A percentile compares a stretch with the other conserved stretches of the same genome.
Conservation (phyloP, 1,139 yeast genomes). For the Suhomyces panamericanus region DNA sequence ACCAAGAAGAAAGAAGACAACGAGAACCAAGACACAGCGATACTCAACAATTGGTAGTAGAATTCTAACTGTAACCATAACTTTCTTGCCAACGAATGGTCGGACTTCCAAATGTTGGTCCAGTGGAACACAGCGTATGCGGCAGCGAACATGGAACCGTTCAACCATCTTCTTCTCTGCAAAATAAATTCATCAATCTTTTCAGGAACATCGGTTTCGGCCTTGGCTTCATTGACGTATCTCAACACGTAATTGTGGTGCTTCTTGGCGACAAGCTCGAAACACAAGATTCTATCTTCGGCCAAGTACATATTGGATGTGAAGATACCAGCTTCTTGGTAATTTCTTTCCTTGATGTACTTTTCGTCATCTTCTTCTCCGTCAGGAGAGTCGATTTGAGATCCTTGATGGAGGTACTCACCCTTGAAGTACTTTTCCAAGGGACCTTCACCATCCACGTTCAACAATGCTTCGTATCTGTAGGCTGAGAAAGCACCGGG, state of each 20-base stretch:
- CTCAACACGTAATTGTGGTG: slow-evolving; percentile 61
- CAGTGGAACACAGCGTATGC: slow-evolving; percentile 72
- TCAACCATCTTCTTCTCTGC: slow-evolving; percentile 83
- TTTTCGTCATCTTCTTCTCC: slow-evolving; percentile 44
- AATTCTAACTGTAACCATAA: slow-evolving; percentile 67
- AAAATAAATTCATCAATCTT: slow-evolving; percentile 67
- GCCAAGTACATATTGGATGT: slow-evolving; percentile 85
- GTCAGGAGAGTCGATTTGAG: slow-evolving; percentile 30
- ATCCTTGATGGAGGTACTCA: slow-evolving; percentile 62
- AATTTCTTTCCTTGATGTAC: slow-evolving; percentile 43
- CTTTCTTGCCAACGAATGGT: slow-evolving; percentile 63
- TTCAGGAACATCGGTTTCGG: slow-evolving; percentile 85
- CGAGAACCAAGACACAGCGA: slow-evolving; percentile 78
- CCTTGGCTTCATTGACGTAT: slow-evolving; percentile 74
- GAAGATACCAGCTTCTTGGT: slow-evolving; percentile 61
- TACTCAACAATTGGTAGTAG: slow-evolving; percentile 63
- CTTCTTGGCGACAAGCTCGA: slow-evolving; percentile 75
- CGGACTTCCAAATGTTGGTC: slow-evolving; percentile 67
- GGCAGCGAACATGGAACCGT: slow-evolving; percentile 84
- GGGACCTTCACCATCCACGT: slow-evolving; percentile 68
- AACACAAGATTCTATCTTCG: slow-evolving; percentile 80
- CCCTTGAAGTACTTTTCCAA: slow-evolving; percentile 79
- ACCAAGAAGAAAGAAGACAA: slow-evolving; percentile 75
- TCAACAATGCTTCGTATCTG: slow-evolving; percentile 67
- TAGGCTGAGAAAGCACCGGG: slow-evolving; percentile 92